phyloP scores from a whole-genome alignment of 1,284 basidiomycete species.

The Polyporus tsugae region DNA sequence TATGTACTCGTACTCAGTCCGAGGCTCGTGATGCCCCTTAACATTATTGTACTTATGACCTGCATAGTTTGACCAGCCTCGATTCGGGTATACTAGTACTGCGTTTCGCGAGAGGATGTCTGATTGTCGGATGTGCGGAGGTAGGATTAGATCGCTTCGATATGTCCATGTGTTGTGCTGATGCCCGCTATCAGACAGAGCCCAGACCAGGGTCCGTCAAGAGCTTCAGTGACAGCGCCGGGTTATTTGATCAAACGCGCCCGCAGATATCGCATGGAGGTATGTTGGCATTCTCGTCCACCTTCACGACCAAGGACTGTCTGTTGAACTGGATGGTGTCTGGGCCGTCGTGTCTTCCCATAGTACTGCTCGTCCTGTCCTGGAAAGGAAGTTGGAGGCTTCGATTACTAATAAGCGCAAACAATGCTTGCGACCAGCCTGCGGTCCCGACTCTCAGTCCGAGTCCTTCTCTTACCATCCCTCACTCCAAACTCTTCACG shows the following conservation, averaged over 20 bases:
- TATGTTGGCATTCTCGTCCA: background rate
- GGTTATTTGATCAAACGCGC: background rate
- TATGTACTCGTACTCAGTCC: background rate
- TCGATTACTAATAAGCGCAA: conserved; percentile 2
- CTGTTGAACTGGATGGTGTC: background rate
- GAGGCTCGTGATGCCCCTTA: conserved; percentile 1
- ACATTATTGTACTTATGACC: background rate
- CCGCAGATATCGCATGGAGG: background rate
- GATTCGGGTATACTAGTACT: background rate
- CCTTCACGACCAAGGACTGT: background rate
- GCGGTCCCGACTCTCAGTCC: too few relatives aligned
- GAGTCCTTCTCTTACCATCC: background rate
- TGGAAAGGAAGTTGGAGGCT: background rate
- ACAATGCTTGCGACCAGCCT: background rate
- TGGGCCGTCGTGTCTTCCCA: background rate
- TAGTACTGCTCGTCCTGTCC: background rate
- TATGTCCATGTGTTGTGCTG: background rate
- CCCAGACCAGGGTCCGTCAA: background rate
- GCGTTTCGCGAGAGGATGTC: background rate
- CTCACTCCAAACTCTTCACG: background rate
- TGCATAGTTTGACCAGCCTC: background rate
- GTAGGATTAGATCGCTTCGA: background rate
- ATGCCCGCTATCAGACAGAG: background rate
- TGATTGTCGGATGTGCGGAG: background rate
- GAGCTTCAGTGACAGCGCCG: background rate